These are phyloP conservation scores for Penicillium sp. DNA, from an alignment of 2,329 filamentous ascomycete genomes.

Conservation along the genomic window DNA sequence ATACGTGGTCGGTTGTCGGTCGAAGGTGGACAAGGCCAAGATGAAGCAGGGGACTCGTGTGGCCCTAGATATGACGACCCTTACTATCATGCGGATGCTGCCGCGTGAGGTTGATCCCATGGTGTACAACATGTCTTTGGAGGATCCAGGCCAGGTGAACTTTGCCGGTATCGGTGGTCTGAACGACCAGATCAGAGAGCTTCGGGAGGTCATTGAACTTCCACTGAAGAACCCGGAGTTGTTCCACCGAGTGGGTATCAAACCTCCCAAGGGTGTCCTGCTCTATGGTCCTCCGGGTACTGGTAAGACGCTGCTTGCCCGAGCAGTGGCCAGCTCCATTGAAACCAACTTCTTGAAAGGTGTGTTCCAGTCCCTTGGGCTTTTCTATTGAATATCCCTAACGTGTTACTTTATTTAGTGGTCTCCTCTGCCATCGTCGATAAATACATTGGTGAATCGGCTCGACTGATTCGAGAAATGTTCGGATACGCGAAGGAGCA, in stretches of 20 bases:
- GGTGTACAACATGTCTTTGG: conserved; percentile 99
- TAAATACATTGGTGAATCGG: conserved; percentile 99
- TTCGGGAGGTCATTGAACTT: conserved; percentile 95
- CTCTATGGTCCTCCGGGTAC: conserved; percentile 96
- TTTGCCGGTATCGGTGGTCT: conserved; percentile 96
- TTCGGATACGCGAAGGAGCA: conserved; percentile 99
- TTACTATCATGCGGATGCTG: conserved; percentile 99
- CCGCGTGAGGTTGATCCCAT: conserved; percentile 96
- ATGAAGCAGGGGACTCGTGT: conserved; percentile 98
- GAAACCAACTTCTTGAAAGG: conserved; percentile 99
- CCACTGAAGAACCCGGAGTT: conserved; percentile 98
- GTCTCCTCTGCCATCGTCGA: conserved; percentile 98
- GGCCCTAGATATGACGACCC: conserved; percentile 97
- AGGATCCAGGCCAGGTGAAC: conserved; percentile 95
- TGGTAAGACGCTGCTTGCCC: conserved; percentile 89
- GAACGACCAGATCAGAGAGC: conserved; percentile 96
- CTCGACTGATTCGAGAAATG: conserved; percentile 96
- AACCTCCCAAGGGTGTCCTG: conserved; percentile 94
- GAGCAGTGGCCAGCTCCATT: conserved; percentile 91
- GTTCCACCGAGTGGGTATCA: conserved; percentile 95
- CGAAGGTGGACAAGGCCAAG: conserved; percentile 96
- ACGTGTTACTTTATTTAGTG: conserved; percentile 53
- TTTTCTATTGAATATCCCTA: neutral
- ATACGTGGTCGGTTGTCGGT: conserved; percentile 97
- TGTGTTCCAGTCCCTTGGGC: conserved; percentile 41